A percentile compares a stretch with the other conserved stretches of the same genome.
Evolutionary conservation across 352 stramenopile species (phyloP).

Genomic region (Phytophthora nicotianae): DNA sequence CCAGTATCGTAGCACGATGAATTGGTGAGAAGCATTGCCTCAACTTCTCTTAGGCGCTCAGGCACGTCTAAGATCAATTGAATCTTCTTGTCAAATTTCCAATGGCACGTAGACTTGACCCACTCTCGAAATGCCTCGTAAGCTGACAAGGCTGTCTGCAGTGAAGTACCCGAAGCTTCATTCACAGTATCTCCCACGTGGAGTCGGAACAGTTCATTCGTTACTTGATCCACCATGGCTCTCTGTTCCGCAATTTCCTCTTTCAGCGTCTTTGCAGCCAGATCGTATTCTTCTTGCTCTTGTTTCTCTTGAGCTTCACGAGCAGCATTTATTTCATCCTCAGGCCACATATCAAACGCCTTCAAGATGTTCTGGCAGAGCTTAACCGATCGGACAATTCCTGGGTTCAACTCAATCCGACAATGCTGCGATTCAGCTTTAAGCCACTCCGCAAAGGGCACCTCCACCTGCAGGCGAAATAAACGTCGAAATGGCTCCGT

Average conservation of each 20-base stretch:
- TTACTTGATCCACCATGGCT: conserved; percentile 9
- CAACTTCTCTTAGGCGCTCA: conserved; percentile 13
- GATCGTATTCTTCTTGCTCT: conserved; percentile 14
- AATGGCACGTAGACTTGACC: conserved; percentile 8
- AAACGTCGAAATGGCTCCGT: not conserved
- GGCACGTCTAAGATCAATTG: conserved; percentile 17
- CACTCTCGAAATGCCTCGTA: conserved; percentile 29
- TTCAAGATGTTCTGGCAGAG: conserved; percentile 27
- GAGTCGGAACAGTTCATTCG: conserved; percentile 22
- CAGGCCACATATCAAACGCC: conserved; percentile 40
- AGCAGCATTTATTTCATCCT: conserved; percentile 26
- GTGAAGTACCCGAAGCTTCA: not conserved
- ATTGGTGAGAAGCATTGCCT: conserved; percentile 9
- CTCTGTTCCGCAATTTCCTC: conserved; percentile 22
- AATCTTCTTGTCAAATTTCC: conserved; percentile 24
- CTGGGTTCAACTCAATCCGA: conserved; percentile 26
- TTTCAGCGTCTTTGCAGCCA: conserved; percentile 1
- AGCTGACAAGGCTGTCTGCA: not conserved
- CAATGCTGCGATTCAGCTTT: conserved; percentile 23
- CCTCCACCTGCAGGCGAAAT: conserved; percentile 4
- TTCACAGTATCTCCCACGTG: not conserved
- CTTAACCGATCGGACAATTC: conserved; percentile 12
- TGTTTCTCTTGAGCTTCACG: conserved; percentile 11
- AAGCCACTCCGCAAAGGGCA: conserved; percentile 32
- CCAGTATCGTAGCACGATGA: conserved; percentile 7